Percentiles rank a stretch among this genome's conserved stretches.
phyloP scores from a whole-genome alignment of 805 yeast genomes.

The Myxozyma mucilagina region DNA sequence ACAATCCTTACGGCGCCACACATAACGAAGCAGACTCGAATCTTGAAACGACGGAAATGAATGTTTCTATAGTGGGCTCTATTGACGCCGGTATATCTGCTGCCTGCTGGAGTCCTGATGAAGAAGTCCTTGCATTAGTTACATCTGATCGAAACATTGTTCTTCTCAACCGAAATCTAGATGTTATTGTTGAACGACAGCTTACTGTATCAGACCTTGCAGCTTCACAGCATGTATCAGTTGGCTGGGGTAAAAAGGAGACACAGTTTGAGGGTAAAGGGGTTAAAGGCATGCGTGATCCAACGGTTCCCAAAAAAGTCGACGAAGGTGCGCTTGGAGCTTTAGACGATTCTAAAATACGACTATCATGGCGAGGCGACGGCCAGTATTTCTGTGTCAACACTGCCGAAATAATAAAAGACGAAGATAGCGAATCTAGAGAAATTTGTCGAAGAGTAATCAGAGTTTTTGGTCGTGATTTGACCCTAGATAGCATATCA shows the following conservation, averaged over 20 bases:
- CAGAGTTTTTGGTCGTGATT: constrained; percentile 79
- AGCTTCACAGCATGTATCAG: constrained; percentile 80
- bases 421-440: constrained; percentile 23
- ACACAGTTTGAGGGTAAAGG: constrained; percentile 97
- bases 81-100: constrained; percentile 73
- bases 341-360: constrained; percentile 51
- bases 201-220: constrained; percentile 64
- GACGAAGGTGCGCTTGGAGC: constrained; percentile 65
- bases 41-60: constrained; percentile 51
- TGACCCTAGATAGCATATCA: constrained; percentile 73
- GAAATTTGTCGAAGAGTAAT: constrained; percentile 64
- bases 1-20: constrained; percentile 35
- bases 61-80: constrained; percentile 75
- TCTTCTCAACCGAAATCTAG: constrained; percentile 72
- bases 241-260: constrained; percentile 98
- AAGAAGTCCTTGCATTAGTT: constrained; percentile 73
- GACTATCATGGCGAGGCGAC: constrained; percentile 94
- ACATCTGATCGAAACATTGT: constrained; percentile 54
- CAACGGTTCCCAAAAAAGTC: constrained; percentile 74
- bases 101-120: constrained; percentile 89
- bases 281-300: constrained; percentile 79
- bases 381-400: constrained; percentile 77
- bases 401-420: constrained; percentile 54
- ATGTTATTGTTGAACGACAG: constrained; percentile 68
- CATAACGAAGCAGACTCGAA: constrained; percentile 39